phyloP scores from a whole-genome alignment of 2,329 filamentous ascomycete species.

The Pyrenochaeta sp. region DNA sequence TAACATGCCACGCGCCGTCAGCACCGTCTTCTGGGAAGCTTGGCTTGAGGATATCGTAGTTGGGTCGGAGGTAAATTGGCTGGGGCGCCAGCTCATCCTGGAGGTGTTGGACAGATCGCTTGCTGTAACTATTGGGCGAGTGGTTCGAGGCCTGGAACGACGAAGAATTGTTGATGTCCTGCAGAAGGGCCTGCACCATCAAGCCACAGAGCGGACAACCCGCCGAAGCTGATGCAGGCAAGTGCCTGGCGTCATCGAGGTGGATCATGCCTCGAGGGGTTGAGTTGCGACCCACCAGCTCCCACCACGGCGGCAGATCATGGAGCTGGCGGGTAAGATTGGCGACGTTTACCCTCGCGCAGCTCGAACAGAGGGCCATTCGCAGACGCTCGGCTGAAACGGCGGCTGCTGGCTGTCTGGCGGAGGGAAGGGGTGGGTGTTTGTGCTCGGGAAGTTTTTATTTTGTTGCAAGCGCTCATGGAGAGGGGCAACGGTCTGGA shows the following conservation, averaged over 20 bases:
- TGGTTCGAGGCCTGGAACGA: neutral
- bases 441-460: neutral
- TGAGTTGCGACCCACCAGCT: slow-evolving; percentile 17
- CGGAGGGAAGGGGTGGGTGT: no score
- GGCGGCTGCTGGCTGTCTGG: neutral
- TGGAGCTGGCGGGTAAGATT: slow-evolving; percentile 19
- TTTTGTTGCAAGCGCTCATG: no score
- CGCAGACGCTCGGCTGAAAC: neutral
- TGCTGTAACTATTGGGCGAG: slow-evolving; percentile 1
- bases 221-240: slow-evolving; percentile 19
- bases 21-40: slow-evolving; percentile 23
- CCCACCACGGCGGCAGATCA: slow-evolving; percentile 26
- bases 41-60: slow-evolving; percentile 18
- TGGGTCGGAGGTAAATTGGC: slow-evolving; percentile 29
- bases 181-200: slow-evolving; percentile 23
- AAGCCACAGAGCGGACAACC: slow-evolving; percentile 27
- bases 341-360: slow-evolving; percentile 17
- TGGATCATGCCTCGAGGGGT: slow-evolving; percentile 24
- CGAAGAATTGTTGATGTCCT: slow-evolving; percentile 12
- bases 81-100: slow-evolving; percentile 13
- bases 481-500: neutral
- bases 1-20: slow-evolving; percentile 19
- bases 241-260: slow-evolving; percentile 21
- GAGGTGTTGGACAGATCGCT: slow-evolving; percentile 14
- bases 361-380: slow-evolving; percentile 30